phyloP scores from a whole-genome alignment of 106 monocot genomes.

The Apostasia shenzhenica region DNA sequence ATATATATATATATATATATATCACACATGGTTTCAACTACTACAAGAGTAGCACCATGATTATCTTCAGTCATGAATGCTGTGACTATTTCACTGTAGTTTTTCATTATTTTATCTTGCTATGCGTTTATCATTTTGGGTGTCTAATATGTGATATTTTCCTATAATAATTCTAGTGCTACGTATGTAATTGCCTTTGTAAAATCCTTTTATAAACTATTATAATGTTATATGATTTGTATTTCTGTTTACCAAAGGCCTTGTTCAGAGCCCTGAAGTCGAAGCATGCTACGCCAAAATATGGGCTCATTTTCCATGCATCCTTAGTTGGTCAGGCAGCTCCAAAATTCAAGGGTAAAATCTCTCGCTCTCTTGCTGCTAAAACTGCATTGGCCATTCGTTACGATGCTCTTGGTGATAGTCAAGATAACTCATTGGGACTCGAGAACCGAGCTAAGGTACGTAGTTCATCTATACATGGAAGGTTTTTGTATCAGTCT shows the following conservation, averaged over 20 bases:
- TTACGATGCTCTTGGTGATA: slow-evolving; percentile 87
- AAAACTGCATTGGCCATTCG: slow-evolving; percentile 80
- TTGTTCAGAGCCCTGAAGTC: slow-evolving; percentile 94
- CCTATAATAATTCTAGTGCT: too few relatives aligned
- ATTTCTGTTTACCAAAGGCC: slow-evolving; percentile 39
- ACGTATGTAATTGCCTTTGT: background rate
- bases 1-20: too few relatives aligned
- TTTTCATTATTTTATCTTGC: too few relatives aligned
- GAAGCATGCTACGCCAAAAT: slow-evolving; percentile 93
- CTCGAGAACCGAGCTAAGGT: slow-evolving; percentile 86
- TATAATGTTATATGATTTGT: background rate
- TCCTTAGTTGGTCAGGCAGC: slow-evolving; percentile 89
- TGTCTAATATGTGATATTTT: too few relatives aligned
- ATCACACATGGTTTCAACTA: too few relatives aligned
- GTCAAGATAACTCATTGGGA: slow-evolving; percentile 68
- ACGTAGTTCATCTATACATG: background rate
- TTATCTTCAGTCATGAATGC: too few relatives aligned
- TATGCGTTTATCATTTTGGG: too few relatives aligned
- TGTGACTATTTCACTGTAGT: too few relatives aligned
- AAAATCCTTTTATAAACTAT: background rate
- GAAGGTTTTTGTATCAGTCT: background rate
- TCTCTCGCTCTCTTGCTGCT: slow-evolving; percentile 88
- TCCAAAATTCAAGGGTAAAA: slow-evolving; percentile 86
- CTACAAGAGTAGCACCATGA: too few relatives aligned
- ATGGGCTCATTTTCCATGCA: slow-evolving; percentile 92